Evolutionary conservation across 78 protist genomes (phyloP).

Genomic region (Dictyostelium purpureum): DNA sequence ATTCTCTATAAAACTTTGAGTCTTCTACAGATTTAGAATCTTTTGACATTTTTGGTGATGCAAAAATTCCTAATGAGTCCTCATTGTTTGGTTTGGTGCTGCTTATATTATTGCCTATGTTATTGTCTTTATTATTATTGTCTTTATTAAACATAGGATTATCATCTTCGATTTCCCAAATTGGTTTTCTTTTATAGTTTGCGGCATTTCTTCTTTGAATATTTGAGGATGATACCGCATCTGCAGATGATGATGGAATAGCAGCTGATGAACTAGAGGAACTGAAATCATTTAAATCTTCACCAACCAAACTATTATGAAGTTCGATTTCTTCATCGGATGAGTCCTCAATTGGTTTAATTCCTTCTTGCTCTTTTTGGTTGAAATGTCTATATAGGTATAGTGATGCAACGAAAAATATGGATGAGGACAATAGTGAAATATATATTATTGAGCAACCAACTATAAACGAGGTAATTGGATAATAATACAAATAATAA

Average conservation of each 20-base stretch:
- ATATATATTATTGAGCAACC: constrained; percentile 21
- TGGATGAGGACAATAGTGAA: background rate
- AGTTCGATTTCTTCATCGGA: background rate
- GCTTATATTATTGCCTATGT: background rate
- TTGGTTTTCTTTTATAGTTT: constrained; percentile 1
- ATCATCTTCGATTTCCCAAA: constrained; percentile 8
- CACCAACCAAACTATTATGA: constrained; percentile 24
- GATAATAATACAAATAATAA: constrained; percentile 45
- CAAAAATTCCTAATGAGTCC: background rate
- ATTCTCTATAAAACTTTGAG: background rate
- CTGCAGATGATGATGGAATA: background rate
- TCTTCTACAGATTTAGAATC: background rate
- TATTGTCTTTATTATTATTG: background rate
- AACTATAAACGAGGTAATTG: constrained; percentile 27
- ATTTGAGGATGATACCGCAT: background rate
- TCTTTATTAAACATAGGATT: background rate
- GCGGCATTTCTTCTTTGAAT: background rate
- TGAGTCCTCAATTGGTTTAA: background rate
- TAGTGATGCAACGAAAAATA: background rate
- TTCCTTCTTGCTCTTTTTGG: background rate
- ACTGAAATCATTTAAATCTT: too few relatives aligned
- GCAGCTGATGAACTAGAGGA: too few relatives aligned
- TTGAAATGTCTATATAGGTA: constrained; percentile 48
- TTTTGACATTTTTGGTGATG: background rate
- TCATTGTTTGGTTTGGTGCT: background rate